phyloP scores from a whole-genome alignment of 805 yeast genomes.

The fission yeast (Schizosaccharomyces pombe) region DNA sequence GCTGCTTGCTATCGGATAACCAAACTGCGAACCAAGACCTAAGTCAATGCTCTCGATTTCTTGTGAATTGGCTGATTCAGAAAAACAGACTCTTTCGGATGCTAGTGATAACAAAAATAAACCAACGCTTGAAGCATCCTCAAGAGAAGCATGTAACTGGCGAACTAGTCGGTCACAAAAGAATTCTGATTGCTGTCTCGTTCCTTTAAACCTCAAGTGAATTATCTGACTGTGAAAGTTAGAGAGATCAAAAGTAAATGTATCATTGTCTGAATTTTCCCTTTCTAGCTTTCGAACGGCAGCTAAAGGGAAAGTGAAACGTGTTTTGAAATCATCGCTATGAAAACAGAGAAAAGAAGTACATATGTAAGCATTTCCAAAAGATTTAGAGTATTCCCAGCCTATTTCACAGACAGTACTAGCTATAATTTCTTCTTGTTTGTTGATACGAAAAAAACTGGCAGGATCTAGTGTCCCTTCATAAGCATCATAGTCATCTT shows the following conservation, averaged over 20 bases:
- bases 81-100: background rate
- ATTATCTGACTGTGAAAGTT: background rate
- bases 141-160: background rate
- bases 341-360: background rate
- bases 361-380: background rate
- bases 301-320: background rate
- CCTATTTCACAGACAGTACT: background rate
- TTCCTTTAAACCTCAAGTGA: background rate
- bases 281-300: background rate
- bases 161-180: background rate
- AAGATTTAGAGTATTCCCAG: background rate
- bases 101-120: background rate
- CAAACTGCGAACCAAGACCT: conserved; percentile 66
- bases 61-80: background rate
- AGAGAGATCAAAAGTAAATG: background rate
- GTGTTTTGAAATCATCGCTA: background rate
- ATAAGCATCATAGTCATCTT: background rate
- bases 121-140: background rate
- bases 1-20: too few species aligned
- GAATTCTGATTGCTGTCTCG: background rate
- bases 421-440: background rate
- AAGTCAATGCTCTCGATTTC: conserved; percentile 25
- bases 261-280: background rate
- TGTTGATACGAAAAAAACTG: background rate
- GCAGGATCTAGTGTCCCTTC: background rate